Evolutionary conservation across 768 basidiomycete genomes (phyloP), one percentile per base, ranked within the genome.

Genomic region (Rhodosporidiobolus sp.): DNA sequence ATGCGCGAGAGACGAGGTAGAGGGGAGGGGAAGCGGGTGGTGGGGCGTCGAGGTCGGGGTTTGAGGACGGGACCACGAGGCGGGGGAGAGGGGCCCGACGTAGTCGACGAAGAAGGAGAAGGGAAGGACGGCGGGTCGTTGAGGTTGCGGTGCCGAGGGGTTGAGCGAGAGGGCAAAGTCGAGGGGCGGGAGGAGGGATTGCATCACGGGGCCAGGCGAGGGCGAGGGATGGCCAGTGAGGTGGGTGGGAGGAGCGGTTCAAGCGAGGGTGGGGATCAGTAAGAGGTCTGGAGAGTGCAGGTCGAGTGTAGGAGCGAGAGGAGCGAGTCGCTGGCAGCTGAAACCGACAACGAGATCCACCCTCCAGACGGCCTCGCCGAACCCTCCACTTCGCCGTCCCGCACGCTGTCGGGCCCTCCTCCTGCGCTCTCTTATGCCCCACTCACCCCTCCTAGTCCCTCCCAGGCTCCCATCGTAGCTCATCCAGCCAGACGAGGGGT

Each of bases 121-220:
- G 53, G 66, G 67, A n/a, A 67, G 50, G 63, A 45, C 38, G 43
- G 49, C 50, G 50, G 24, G 67, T 2, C 22, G 53, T 19, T 28
- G 46, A 3, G 58, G 65, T 14, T 26, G 45, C 6, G 49, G n/a
- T 5, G 70, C 60, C 17, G 59, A 57, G 7, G 69, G 70, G 59
- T 75, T 71, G 62, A 77, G 67, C 20, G 43, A 35, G 71, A 72
- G 75, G 3, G 74, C 68, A 49, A 62, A 63, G 65, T 70, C 68
- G 67, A 72, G 62, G 45, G 57, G 63, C 30, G 69, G 67, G 28
- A 65, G 46, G 45, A 65, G 46, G 35, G 19, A 19, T 43, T 45
- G 4, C 55, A 56, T 65, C 34, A 20, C 35, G 58, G n/a, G 38
- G 58, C 16, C 3, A 19, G 26, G 30, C 16, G 54, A 52, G 50